These are phyloP conservation scores for Talaromyces ruber DNA, from an alignment of 495 filamentous ascomycete genomes.

Conservation along the genomic window DNA sequence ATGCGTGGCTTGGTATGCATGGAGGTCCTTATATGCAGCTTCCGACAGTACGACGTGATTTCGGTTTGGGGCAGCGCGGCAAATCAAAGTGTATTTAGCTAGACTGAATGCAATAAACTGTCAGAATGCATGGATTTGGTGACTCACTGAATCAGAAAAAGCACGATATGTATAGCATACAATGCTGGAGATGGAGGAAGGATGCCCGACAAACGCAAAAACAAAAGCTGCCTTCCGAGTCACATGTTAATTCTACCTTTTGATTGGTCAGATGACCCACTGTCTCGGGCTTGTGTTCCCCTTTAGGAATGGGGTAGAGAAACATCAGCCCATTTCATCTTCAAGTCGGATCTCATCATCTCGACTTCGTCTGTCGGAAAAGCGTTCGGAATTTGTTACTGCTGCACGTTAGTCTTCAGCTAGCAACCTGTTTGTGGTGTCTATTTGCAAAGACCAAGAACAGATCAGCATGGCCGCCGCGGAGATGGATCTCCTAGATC, in stretches of 20 bases:
- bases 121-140: not conserved
- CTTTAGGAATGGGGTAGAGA: not conserved
- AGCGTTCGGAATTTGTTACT: not conserved
- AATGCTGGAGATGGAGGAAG: not conserved
- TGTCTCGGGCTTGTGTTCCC: slow-evolving; percentile 1
- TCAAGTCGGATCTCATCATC: not conserved
- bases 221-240: not conserved
- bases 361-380: not conserved
- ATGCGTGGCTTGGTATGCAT: not conserved
- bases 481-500: not conserved
- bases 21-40: not conserved
- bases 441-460: not conserved
- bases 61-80: not conserved
- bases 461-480: not conserved
- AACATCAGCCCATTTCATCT: not conserved
- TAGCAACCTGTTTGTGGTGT: not conserved
- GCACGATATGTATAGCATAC: not conserved
- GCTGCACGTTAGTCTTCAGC: not conserved
- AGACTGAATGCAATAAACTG: not conserved
- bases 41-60: not conserved
- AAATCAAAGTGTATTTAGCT: not conserved
- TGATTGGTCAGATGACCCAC: not conserved
- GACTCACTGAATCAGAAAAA: not conserved
- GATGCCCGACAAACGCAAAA: not conserved
- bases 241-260: not conserved